Conservation (phyloP, 2,329 filamentous ascomycete species). For the Macroventuria anomochaeta region DNA sequence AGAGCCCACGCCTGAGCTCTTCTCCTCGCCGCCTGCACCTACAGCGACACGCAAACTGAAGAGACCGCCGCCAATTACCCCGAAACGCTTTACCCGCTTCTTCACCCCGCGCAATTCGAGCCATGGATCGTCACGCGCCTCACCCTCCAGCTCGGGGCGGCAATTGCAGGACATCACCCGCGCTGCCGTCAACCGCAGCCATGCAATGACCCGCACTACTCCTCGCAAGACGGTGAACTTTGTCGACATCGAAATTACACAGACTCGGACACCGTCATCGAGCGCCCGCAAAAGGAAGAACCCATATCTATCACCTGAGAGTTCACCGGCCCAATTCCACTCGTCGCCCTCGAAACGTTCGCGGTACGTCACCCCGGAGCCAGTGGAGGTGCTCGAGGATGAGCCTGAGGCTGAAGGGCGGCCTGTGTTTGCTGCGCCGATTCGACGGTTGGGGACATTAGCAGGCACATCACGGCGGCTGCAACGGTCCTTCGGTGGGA, state of each 20-base stretch:
- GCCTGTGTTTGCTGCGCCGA: conserved; percentile 38
- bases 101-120: conserved; percentile 55
- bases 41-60: conserved; percentile 49
- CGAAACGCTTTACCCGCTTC: conserved; percentile 59
- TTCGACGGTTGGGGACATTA: conserved; percentile 47
- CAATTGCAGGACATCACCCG: conserved; percentile 59
- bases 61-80: conserved; percentile 58
- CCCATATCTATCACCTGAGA: conserved; percentile 50
- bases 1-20: conserved; percentile 46
- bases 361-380: conserved; percentile 36
- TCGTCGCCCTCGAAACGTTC: conserved; percentile 52
- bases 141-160: conserved; percentile 50
- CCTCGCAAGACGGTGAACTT: conserved; percentile 51
- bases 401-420: conserved; percentile 33
- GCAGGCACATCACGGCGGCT: conserved; percentile 49
- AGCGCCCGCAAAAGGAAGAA: conserved; percentile 47
- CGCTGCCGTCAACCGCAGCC: conserved; percentile 52
- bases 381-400: conserved; percentile 45
- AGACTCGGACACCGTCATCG: conserved; percentile 41
- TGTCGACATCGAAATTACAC: conserved; percentile 39
- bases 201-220: conserved; percentile 36
- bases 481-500: conserved; percentile 56
- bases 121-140: conserved; percentile 37
- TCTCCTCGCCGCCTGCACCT: conserved; percentile 47
- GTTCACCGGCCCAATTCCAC: conserved; percentile 43